These are phyloP conservation scores for Psilocybe tampanensis DNA, from an alignment of 768 basidiomycete genomes.

Conservation along the genomic window DNA sequence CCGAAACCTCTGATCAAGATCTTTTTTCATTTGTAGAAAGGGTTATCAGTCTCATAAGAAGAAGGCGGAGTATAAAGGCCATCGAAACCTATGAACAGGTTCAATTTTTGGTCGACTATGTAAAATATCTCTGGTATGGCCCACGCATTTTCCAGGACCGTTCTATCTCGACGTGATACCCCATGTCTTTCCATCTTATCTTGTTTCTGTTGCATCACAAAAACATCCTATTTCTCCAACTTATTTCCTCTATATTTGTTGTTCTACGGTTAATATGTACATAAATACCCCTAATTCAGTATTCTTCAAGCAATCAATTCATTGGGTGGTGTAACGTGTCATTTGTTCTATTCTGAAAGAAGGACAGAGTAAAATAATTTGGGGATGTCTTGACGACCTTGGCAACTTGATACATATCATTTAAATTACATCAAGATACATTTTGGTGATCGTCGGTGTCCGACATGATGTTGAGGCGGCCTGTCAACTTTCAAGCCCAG, in stretches of 20 bases:
- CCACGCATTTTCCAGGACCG: constrained; percentile 1
- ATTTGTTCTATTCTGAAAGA: too few species aligned
- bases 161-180: constrained; percentile 1
- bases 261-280: too few species aligned
- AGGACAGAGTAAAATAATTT: too few species aligned
- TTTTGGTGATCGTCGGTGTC: not conserved
- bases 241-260: too few species aligned
- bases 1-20: constrained; percentile 27
- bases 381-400: too few species aligned
- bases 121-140: constrained; percentile 45
- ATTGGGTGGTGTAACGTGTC: too few species aligned
- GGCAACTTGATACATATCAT: too few species aligned
- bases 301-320: too few species aligned
- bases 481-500: not conserved
- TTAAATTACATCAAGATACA: not conserved
- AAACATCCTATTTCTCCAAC: not conserved
- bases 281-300: too few species aligned
- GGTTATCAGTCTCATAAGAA: constrained; percentile 71
- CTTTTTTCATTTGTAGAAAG: constrained; percentile 71
- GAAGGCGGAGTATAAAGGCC: constrained; percentile 83
- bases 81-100: constrained; percentile 96
- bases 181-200: not conserved
- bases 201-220: not conserved
- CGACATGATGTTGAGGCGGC: too few species aligned
- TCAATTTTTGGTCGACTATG: constrained; percentile 75